Conservation (phyloP, 768 basidiomycete genomes). For the Clavulina sp. region DNA sequence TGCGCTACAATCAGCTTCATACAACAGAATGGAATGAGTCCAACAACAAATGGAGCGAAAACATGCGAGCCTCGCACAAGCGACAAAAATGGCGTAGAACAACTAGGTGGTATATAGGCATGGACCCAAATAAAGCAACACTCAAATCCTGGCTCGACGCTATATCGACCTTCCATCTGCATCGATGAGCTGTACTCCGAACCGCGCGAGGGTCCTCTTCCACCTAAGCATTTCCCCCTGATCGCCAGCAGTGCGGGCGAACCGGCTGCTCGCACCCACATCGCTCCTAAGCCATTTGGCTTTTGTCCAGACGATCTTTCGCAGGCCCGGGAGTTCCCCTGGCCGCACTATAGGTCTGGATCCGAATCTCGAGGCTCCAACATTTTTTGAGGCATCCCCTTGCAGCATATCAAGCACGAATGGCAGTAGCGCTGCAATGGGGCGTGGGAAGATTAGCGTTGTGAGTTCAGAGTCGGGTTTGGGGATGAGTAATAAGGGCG, state of each 20-base stretch:
- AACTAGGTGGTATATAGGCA: too few relatives aligned
- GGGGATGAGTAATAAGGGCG: conserved; percentile 24
- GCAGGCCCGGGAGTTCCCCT: conserved; percentile 31
- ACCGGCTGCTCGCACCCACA: conserved; percentile 35
- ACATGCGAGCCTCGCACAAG: too few relatives aligned
- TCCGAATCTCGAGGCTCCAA: conserved; percentile 24
- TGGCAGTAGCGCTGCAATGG: conserved; percentile 37
- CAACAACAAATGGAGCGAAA: too few relatives aligned
- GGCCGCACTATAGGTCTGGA: conserved; percentile 31
- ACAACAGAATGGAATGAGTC: too few relatives aligned
- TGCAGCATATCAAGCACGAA: not conserved
- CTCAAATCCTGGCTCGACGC: too few relatives aligned
- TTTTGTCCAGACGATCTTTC: conserved; percentile 43
- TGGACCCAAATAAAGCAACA: too few relatives aligned
- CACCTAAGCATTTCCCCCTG: conserved; percentile 70
- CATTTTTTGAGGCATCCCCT: conserved; percentile 16
- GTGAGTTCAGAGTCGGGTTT: conserved; percentile 26
- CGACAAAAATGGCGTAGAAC: too few relatives aligned
- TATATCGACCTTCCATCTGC: conserved; percentile 50
- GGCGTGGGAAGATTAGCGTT: conserved; percentile 62
- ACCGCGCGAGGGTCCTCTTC: conserved; percentile 40
- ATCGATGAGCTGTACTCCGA: conserved; percentile 50
- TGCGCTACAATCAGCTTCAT: too few relatives aligned
- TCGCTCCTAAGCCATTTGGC: conserved; percentile 48
- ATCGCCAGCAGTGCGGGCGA: conserved; percentile 52